A percentile compares a stretch with the other conserved stretches of the same genome.
Conservation (phyloP, 2,329 filamentous ascomycete species). For the Sporothrix phasma region DNA sequence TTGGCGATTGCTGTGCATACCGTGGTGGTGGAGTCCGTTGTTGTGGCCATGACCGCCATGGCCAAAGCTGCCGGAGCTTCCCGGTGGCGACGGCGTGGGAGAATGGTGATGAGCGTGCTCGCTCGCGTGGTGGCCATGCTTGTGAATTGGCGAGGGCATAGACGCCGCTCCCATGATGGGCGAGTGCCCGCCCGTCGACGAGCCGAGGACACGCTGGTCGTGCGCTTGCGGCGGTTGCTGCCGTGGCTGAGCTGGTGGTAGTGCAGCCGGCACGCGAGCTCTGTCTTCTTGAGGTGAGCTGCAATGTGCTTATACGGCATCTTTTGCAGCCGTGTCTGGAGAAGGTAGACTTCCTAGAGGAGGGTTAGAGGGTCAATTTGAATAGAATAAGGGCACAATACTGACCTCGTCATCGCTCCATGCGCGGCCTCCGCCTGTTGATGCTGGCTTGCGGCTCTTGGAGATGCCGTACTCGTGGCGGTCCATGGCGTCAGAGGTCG, state of each 20-base stretch:
- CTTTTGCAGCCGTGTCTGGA: conserved; percentile 75
- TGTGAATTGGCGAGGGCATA: conserved; percentile 41
- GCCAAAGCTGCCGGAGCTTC: conserved; percentile 36
- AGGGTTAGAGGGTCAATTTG: conserved; percentile 32
- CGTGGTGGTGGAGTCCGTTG: not conserved
- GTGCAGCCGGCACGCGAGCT: conserved; percentile 77
- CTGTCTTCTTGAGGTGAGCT: conserved; percentile 75
- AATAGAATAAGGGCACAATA: not conserved
- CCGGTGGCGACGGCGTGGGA: conserved; percentile 40
- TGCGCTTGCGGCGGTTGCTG: conserved; percentile 69
- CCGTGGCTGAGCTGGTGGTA: conserved; percentile 80
- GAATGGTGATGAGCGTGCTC: too few relatives aligned
- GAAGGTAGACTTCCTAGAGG: conserved; percentile 65
- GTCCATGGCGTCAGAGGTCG: conserved; percentile 44
- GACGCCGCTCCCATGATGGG: conserved; percentile 39
- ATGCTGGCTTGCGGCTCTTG: conserved; percentile 58
- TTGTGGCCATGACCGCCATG: not conserved
- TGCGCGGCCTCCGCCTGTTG: conserved; percentile 65
- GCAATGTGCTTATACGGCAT: conserved; percentile 90
- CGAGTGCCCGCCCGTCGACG: conserved; percentile 43
- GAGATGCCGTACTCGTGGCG: conserved; percentile 50
- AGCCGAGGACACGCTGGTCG: conserved; percentile 58
- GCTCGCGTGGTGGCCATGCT: conserved; percentile 37
- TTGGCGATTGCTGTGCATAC: not conserved
- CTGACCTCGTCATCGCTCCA: conserved; percentile 79